A percentile compares a stretch with the other conserved stretches of the same genome.
These are phyloP conservation scores for Periconia sp. DNA, from an alignment of 2,329 filamentous ascomycete genomes.

Conservation along the genomic window DNA sequence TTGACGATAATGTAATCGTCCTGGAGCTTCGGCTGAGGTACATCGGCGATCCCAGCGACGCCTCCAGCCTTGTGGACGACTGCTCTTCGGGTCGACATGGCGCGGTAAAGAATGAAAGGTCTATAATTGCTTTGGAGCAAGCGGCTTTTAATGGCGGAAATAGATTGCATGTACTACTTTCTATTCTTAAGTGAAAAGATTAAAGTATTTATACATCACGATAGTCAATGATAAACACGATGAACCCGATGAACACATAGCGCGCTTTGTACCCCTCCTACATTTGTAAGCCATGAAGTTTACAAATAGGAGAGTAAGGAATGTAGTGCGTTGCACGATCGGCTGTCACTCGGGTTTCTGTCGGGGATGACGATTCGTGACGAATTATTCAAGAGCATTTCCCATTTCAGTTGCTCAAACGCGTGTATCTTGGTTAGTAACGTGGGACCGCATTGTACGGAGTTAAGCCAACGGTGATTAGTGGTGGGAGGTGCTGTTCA, in stretches of 20 bases:
- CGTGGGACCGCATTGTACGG: no score
- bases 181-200: no score
- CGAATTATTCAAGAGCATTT: no score
- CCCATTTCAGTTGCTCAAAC: no score
- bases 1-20: slow-evolving; percentile 59
- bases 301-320: slow-evolving; percentile 1
- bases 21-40: slow-evolving; percentile 33
- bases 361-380: no score
- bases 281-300: slow-evolving; percentile 1
- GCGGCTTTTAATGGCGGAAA: not conserved
- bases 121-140: not conserved
- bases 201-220: not conserved
- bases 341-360: no score
- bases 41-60: slow-evolving; percentile 28
- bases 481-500: no score
- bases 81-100: slow-evolving; percentile 40
- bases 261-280: not conserved
- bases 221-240: no score
- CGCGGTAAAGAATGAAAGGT: slow-evolving; percentile 1
- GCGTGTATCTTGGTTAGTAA: no score
- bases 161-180: no score
- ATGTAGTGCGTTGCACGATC: not conserved
- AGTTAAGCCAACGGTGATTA: not conserved
- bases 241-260: not conserved
- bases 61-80: slow-evolving; percentile 34